Evolutionary conservation across 192 early-diverging fungal genomes (phyloP).

Genomic region (Coemansia sp.): DNA sequence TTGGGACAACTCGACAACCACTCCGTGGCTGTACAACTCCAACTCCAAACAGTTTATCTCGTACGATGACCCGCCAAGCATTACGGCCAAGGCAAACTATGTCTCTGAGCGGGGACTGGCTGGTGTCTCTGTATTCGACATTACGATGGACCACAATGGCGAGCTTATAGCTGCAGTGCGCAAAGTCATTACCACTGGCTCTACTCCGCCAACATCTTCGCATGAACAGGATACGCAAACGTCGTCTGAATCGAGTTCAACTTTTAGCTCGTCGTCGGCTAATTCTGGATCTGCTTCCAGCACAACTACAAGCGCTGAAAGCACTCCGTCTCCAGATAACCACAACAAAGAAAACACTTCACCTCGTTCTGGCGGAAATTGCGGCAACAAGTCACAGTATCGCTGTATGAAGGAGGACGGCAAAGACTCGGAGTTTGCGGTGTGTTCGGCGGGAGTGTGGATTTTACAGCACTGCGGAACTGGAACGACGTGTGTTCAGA

Average conservation of each 20-base stretch:
- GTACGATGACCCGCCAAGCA: conserved; percentile 73
- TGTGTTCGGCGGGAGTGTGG: conserved; percentile 35
- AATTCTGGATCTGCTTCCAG: no score
- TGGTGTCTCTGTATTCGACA: conserved; percentile 63
- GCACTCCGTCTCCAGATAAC: not conserved
- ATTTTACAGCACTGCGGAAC: conserved; percentile 35
- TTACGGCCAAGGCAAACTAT: conserved; percentile 61
- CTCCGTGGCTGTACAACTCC: conserved; percentile 60
- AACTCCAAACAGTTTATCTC: conserved; percentile 63
- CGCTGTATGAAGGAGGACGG: conserved; percentile 26
- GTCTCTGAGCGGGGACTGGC: conserved; percentile 53
- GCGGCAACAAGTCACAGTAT: conserved; percentile 17
- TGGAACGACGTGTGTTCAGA: conserved; percentile 41
- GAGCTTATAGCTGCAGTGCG: conserved; percentile 55
- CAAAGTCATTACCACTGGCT: conserved; percentile 7
- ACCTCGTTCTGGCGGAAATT: conserved; percentile 19
- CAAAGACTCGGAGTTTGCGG: conserved; percentile 20
- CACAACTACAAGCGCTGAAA: not conserved
- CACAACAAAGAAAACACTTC: not conserved
- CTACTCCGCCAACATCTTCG: not conserved
- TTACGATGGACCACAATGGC: conserved; percentile 47
- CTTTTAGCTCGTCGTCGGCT: not conserved
- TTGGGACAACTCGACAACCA: conserved; percentile 59
- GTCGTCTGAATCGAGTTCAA: not conserved
- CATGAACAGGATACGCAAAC: not conserved